phyloP scores from a whole-genome alignment of 192 early-diverging fungal genomes.

The Entomortierella parvispora region DNA sequence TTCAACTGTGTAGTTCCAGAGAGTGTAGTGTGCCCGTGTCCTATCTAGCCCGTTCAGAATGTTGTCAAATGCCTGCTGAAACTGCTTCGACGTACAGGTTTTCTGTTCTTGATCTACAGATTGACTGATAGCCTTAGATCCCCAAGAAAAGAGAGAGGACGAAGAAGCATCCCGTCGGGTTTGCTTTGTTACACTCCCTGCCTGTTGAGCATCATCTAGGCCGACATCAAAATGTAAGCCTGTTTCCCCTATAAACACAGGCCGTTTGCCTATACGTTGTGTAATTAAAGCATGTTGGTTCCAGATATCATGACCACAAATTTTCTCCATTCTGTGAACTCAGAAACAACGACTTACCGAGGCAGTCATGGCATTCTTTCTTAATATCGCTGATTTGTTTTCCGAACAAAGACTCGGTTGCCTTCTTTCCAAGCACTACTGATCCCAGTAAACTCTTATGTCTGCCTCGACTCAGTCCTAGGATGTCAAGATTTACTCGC shows the following conservation, averaged over 20 bases:
- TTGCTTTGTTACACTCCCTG: slow-evolving; percentile 12
- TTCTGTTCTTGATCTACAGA: slow-evolving; percentile 1
- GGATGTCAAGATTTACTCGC: slow-evolving; percentile 65
- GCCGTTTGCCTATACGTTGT: slow-evolving; percentile 21
- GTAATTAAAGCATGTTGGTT: neutral
- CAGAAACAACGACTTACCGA: slow-evolving; percentile 10
- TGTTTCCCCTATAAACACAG: slow-evolving; percentile 42
- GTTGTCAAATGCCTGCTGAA: slow-evolving; percentile 59
- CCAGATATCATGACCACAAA: neutral
- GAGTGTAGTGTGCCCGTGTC: slow-evolving; percentile 55
- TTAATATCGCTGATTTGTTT: slow-evolving; percentile 32
- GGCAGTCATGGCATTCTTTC: slow-evolving; percentile 29
- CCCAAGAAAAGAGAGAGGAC: neutral
- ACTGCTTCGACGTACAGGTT: slow-evolving; percentile 29
- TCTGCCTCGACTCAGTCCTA: slow-evolving; percentile 61
- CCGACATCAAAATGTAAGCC: slow-evolving; percentile 48
- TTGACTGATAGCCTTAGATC: neutral
- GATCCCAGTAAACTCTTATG: slow-evolving; percentile 52
- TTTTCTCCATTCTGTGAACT: neutral
- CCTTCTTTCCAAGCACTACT: slow-evolving; percentile 24
- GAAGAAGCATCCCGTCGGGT: neutral
- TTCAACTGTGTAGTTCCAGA: slow-evolving; percentile 66
- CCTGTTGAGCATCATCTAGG: slow-evolving; percentile 11
- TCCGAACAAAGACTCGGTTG: slow-evolving; percentile 29
- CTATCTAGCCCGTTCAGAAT: slow-evolving; percentile 58